Percentiles rank a stretch among this genome's conserved stretches.
Evolutionary conservation across 305 asterid genomes (phyloP).

Genomic region (Fraxinus ornus): DNA sequence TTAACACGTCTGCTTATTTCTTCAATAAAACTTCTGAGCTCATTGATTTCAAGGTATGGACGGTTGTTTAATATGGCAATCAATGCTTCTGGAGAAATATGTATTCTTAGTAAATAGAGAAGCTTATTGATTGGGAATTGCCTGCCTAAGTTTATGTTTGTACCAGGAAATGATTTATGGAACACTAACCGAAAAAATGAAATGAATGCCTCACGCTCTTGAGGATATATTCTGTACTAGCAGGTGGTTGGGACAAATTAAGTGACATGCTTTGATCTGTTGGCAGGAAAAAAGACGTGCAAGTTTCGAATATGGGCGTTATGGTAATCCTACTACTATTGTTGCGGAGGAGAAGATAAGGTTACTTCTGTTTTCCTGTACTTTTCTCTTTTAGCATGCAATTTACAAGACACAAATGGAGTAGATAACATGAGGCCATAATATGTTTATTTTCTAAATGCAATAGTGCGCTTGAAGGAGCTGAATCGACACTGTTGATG

Average conservation of each 20-base stretch:
- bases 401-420: constrained; percentile 6
- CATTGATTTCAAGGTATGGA: constrained; percentile 63
- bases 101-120: background rate
- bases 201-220: background rate
- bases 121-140: background rate
- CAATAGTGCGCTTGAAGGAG: constrained; percentile 97
- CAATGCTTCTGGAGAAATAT: background rate
- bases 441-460: constrained; percentile 21
- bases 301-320: constrained; percentile 95
- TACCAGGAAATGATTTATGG: background rate
- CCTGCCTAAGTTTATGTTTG: background rate
- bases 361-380: constrained; percentile 27
- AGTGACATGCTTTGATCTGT: constrained; percentile 11
- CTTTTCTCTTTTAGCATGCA: constrained; percentile 3
- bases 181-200: background rate
- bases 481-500: constrained; percentile 80
- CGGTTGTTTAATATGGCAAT: background rate
- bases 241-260: constrained; percentile 11
- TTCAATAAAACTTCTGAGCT: constrained; percentile 84
- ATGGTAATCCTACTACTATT: constrained; percentile 84
- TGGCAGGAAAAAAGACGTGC: constrained; percentile 74
- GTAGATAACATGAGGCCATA: constrained; percentile 12
- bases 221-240: background rate
- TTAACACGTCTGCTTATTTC: constrained; percentile 89
- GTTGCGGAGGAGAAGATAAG: constrained; percentile 92